Conservation (phyloP, 1,284 basidiomycete species). For the Tausonia pullulans region DNA sequence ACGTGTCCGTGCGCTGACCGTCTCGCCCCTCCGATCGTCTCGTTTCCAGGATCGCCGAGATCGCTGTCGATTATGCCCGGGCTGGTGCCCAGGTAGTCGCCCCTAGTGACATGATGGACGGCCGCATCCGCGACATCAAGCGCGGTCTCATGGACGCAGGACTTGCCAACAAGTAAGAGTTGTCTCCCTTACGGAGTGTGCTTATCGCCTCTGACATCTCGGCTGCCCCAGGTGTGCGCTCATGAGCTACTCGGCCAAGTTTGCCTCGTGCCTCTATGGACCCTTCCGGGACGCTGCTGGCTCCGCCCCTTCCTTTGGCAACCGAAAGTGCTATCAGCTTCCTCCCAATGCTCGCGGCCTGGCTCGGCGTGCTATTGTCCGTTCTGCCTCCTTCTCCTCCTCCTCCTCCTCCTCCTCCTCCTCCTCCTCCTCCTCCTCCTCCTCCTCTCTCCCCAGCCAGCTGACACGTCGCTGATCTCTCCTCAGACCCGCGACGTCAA, state of each 20-base stretch:
- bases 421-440: background rate
- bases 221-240: constrained; percentile 50
- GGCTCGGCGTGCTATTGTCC: constrained; percentile 81
- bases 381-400: background rate
- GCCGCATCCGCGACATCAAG: constrained; percentile 83
- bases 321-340: constrained; percentile 95
- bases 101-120: constrained; percentile 99
- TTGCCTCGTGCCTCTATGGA: constrained; percentile 91
- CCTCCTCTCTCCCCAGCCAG: background rate
- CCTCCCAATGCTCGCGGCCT: constrained; percentile 80
- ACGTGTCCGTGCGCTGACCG: no score
- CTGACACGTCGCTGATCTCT: background rate
- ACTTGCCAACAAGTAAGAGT: constrained; percentile 49
- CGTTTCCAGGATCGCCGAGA: constrained; percentile 54
- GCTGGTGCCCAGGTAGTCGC: constrained; percentile 97
- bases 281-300: constrained; percentile 98
- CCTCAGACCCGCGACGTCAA: constrained; percentile 66
- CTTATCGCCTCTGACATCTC: background rate
- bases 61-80: constrained; percentile 82
- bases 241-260: constrained; percentile 99
- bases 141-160: constrained; percentile 67
- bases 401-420: background rate
- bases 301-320: constrained; percentile 83
- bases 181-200: background rate
- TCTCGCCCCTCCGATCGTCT: no score